These are phyloP conservation scores for Podospora fimiseda DNA, from an alignment of 495 filamentous ascomycete species.

Conservation along the genomic window DNA sequence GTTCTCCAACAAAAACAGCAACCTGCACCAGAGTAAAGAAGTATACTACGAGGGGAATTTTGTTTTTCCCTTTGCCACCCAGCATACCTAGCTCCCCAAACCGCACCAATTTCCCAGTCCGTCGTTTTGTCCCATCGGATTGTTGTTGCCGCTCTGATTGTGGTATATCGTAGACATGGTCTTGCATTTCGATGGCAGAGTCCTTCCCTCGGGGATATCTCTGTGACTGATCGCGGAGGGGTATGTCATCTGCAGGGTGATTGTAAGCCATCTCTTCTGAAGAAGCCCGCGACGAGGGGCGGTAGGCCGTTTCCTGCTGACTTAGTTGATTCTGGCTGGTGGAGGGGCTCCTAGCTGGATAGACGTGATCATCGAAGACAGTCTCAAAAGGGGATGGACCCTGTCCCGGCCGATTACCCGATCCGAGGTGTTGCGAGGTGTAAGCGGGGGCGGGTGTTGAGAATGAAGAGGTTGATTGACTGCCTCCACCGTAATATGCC, in stretches of 20 bases:
- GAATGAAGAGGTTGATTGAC: conserved; percentile 38
- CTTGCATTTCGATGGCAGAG: conserved; percentile 33
- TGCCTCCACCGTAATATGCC: conserved; percentile 18
- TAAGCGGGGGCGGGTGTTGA: conserved; percentile 28
- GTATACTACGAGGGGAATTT: conserved; percentile 79
- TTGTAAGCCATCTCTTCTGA: conserved; percentile 31
- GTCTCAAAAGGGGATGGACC: conserved; percentile 40
- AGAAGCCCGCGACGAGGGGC: conserved; percentile 38
- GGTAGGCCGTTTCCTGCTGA: conserved; percentile 51
- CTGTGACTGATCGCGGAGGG: conserved; percentile 49
- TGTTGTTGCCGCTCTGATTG: conserved; percentile 17
- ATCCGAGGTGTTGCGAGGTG: conserved; percentile 21
- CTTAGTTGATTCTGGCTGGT: conserved; percentile 41
- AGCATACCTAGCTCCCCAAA: conserved; percentile 46
- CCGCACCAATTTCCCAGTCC: conserved; percentile 31
- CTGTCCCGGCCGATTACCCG: conserved; percentile 19
- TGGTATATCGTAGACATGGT: conserved; percentile 50
- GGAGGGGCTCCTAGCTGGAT: conserved; percentile 37
- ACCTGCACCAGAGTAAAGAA: conserved; percentile 70
- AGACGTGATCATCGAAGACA: conserved; percentile 56
- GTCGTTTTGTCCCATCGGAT: background rate
- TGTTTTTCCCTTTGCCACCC: conserved; percentile 42
- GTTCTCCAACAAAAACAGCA: conserved; percentile 82
- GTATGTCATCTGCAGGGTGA: conserved; percentile 56
- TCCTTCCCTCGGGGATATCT: conserved; percentile 26